A percentile compares a stretch with the other conserved stretches of the same genome.
These are phyloP conservation scores for Rhizophagus clarus DNA, from an alignment of 192 early-diverging fungal species.

Conservation along the genomic window DNA sequence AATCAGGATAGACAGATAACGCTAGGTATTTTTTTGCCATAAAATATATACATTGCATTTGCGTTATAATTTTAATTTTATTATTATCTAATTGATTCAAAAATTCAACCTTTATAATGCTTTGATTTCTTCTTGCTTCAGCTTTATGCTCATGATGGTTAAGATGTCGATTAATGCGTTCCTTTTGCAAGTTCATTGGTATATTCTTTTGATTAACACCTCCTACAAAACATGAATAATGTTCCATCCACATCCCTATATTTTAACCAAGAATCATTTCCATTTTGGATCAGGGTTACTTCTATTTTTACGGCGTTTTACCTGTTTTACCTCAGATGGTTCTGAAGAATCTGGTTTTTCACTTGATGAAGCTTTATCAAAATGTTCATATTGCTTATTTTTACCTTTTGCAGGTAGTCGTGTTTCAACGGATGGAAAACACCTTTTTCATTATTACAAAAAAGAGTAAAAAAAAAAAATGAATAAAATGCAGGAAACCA, in stretches of 20 bases:
- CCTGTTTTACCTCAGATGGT: too few species aligned
- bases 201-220: background rate
- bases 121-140: background rate
- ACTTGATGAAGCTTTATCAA: too few species aligned
- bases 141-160: background rate
- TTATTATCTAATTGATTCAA: background rate
- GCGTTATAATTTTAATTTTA: background rate
- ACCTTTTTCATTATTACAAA: too few species aligned
- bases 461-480: too few species aligned
- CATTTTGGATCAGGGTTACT: too few species aligned
- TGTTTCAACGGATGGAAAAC: too few species aligned
- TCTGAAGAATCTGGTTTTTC: too few species aligned
- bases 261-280: background rate
- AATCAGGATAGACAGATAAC: background rate
- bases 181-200: background rate
- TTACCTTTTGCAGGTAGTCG: too few species aligned
- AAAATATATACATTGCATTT: constrained; percentile 10
- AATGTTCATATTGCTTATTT: too few species aligned
- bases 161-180: background rate
- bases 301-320: too few species aligned
- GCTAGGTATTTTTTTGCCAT: background rate
- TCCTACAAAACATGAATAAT: background rate
- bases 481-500: too few species aligned
- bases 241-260: background rate
- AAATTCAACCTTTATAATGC: background rate